Evolutionary conservation across 2,329 filamentous ascomycete species (phyloP).

Genomic region (Cercospora sojina): DNA sequence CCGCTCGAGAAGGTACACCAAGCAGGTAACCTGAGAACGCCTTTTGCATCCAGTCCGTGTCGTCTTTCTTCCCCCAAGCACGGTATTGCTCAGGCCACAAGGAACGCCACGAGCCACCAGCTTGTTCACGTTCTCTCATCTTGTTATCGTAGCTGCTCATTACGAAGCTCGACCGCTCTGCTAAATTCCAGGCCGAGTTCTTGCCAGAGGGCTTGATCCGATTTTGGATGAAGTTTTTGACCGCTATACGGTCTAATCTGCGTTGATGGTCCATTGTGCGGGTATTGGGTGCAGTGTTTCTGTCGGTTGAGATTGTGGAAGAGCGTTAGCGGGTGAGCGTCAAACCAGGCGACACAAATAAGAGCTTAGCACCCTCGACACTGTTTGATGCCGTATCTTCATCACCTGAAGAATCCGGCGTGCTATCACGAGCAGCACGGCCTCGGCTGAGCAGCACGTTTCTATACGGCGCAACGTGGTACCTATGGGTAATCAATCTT

Average conservation of each 20-base stretch:
- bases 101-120: neutral
- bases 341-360: neutral
- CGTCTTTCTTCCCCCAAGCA: neutral
- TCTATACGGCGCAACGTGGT: neutral
- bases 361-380: neutral
- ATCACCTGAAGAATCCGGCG: neutral
- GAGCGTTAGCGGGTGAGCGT: neutral
- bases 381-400: neutral
- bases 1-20: neutral
- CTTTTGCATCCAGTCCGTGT: conserved; percentile 9
- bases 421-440: neutral
- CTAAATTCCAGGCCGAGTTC: neutral
- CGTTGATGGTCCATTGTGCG: neutral
- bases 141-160: neutral
- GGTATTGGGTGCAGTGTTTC: neutral
- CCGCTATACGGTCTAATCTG: neutral
- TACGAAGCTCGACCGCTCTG: neutral
- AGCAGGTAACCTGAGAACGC: neutral
- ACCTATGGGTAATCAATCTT: too few relatives aligned
- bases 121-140: neutral
- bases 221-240: neutral
- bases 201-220: neutral
- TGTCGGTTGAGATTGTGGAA: neutral
- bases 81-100: conserved; percentile 10
- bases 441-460: neutral